These are phyloP conservation scores for Blepharisma undulans DNA, from an alignment of 169 alveolate genomes.

Conservation along the genomic window DNA sequence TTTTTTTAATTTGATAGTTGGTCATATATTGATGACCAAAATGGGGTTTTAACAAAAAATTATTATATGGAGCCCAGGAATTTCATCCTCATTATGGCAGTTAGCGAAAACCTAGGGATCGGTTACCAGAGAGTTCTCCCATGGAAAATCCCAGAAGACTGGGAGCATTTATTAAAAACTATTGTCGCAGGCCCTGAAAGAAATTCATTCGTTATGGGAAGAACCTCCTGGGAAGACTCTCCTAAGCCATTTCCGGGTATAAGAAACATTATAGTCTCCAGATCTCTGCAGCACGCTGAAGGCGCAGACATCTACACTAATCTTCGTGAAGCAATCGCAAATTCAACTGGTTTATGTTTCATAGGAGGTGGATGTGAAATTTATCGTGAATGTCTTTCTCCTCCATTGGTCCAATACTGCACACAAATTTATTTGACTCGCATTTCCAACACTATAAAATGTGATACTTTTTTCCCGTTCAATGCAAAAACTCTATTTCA, in stretches of 20 bases:
- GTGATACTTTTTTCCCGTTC: constrained; percentile 78
- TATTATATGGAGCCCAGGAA: background rate
- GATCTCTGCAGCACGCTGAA: constrained; percentile 54
- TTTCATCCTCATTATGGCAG: constrained; percentile 68
- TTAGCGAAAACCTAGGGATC: constrained; percentile 73
- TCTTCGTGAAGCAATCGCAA: constrained; percentile 42
- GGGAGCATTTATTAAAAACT: constrained; percentile 80
- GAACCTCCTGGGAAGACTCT: constrained; percentile 94
- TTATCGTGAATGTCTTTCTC: constrained; percentile 76
- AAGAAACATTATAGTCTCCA: constrained; percentile 86
- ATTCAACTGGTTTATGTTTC: background rate
- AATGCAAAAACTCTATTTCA: background rate
- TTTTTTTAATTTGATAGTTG: background rate
- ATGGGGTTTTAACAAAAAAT: background rate
- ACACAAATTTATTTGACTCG: constrained; percentile 84
- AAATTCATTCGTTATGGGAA: constrained; percentile 95
- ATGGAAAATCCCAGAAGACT: constrained; percentile 89
- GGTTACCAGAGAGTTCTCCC: constrained; percentile 90
- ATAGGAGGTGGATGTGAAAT: constrained; percentile 87
- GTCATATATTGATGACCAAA: background rate
- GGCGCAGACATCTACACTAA: constrained; percentile 26
- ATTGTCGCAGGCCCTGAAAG: constrained; percentile 56
- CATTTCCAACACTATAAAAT: constrained; percentile 75
- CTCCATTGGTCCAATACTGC: constrained; percentile 56
- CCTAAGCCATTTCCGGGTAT: constrained; percentile 91